These are phyloP conservation scores for Ceratobasidium sp. DNA, from an alignment of 1,284 basidiomycete genomes.

Conservation along the genomic window DNA sequence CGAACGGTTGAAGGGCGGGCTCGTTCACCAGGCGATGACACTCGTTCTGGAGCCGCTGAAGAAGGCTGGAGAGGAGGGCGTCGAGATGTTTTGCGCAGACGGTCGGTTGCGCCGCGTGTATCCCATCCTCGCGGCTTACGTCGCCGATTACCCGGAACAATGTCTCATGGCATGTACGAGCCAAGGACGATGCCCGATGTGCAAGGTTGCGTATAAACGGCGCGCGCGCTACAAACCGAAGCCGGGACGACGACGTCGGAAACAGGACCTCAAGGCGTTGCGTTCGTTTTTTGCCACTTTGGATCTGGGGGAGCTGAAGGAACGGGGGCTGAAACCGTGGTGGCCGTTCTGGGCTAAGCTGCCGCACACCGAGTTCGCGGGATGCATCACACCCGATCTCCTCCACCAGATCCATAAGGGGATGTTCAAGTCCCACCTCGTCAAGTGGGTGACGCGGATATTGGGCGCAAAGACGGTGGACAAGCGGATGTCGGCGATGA, in stretches of 20 bases:
- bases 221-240: neutral
- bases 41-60: slow-evolving; percentile 31
- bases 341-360: slow-evolving; percentile 33
- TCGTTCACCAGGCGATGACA: slow-evolving; percentile 43
- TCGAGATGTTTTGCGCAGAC: slow-evolving; percentile 40
- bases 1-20: neutral
- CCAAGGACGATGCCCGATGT: slow-evolving; percentile 3
- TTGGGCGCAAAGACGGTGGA: neutral
- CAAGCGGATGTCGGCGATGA: neutral
- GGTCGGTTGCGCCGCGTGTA: slow-evolving; percentile 18
- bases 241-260: neutral
- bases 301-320: neutral
- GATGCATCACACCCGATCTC: slow-evolving; percentile 37
- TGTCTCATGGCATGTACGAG: slow-evolving; percentile 27
- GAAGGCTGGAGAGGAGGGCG: neutral
- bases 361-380: slow-evolving; percentile 18
- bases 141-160: slow-evolving; percentile 45
- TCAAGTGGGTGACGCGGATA: slow-evolving; percentile 6
- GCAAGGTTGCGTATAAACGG: neutral
- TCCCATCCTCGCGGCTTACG: slow-evolving; percentile 37
- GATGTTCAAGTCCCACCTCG: slow-evolving; percentile 42
- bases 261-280: neutral
- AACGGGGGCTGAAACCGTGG: neutral
- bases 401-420: slow-evolving; percentile 44
- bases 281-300: neutral